Conservation (phyloP, 2,329 filamentous ascomycete genomes). For the Colletotrichum cuscutae region DNA sequence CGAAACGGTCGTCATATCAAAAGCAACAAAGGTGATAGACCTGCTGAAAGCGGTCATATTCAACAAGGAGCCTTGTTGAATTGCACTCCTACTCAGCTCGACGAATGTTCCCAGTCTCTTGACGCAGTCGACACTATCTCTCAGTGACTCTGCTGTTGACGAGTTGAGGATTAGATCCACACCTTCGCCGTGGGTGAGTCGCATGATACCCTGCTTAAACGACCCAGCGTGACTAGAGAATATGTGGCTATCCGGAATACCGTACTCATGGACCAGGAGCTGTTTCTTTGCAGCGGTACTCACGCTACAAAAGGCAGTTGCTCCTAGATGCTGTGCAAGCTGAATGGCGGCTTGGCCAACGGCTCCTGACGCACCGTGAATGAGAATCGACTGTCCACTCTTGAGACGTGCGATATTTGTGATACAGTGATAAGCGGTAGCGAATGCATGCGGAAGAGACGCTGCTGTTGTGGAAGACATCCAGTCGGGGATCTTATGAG, state of each 20-base stretch:
- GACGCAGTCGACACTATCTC: conserved; percentile 54
- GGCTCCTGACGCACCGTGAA: conserved; percentile 48
- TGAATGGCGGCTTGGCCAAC: conserved; percentile 50
- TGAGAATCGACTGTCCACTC: conserved; percentile 44
- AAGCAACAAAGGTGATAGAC: conserved; percentile 56
- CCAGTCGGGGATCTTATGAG: conserved; percentile 48
- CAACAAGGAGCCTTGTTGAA: conserved; percentile 50
- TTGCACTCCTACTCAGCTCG: conserved; percentile 54
- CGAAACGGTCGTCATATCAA: conserved; percentile 48
- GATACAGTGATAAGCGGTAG: conserved; percentile 42
- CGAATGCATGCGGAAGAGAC: conserved; percentile 39
- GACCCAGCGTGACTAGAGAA: conserved; percentile 38
- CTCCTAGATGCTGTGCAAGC: conserved; percentile 43
- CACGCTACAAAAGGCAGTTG: conserved; percentile 45
- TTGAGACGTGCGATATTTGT: conserved; percentile 40
- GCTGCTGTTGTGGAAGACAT: conserved; percentile 51
- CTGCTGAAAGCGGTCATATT: conserved; percentile 58
- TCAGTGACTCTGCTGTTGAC: conserved; percentile 51
- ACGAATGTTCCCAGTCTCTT: conserved; percentile 56
- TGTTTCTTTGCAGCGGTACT: conserved; percentile 41
- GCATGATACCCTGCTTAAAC: conserved; percentile 44
- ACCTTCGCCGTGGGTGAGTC: conserved; percentile 41
- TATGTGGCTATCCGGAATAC: conserved; percentile 40
- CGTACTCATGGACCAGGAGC: conserved; percentile 39
- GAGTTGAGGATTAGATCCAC: conserved; percentile 53